phyloP scores from a whole-genome alignment of 2,329 filamentous ascomycete species.

The Sporothrix brasiliensis region DNA sequence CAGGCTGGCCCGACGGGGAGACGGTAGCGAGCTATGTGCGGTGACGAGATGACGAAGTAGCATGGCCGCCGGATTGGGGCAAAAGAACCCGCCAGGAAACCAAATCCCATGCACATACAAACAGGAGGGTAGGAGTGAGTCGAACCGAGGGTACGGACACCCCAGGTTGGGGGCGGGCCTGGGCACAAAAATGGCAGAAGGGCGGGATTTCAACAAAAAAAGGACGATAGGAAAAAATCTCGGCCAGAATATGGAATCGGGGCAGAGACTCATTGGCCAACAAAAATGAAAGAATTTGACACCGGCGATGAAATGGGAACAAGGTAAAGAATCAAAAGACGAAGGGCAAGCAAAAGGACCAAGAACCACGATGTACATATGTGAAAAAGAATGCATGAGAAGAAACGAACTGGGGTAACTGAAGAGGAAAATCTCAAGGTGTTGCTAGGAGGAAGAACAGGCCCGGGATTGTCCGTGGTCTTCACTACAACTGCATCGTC shows the following conservation, averaged over 20 bases:
- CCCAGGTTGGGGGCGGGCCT: neutral
- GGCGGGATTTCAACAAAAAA: neutral
- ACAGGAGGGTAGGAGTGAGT: neutral
- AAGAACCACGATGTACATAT: neutral
- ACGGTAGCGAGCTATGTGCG: constrained; percentile 9
- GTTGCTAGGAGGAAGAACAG: neutral
- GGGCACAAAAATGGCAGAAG: neutral
- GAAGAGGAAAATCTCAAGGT: neutral
- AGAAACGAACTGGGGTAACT: neutral
- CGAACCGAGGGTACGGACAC: neutral
- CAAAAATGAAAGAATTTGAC: neutral
- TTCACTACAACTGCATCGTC: constrained; percentile 1
- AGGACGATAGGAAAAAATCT: neutral
- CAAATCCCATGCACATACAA: neutral
- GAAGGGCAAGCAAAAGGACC: neutral
- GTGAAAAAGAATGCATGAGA: neutral
- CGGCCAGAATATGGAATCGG: neutral
- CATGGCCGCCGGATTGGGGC: neutral
- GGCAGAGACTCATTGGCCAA: neutral
- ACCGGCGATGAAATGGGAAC: neutral
- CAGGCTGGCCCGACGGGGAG: neutral
- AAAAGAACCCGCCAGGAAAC: neutral
- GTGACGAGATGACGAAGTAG: too few relatives aligned
- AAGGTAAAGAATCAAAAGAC: neutral
- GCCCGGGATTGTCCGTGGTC: neutral